Conservation (phyloP, 2,329 filamentous ascomycete genomes). For the Penicillium concentricum region DNA sequence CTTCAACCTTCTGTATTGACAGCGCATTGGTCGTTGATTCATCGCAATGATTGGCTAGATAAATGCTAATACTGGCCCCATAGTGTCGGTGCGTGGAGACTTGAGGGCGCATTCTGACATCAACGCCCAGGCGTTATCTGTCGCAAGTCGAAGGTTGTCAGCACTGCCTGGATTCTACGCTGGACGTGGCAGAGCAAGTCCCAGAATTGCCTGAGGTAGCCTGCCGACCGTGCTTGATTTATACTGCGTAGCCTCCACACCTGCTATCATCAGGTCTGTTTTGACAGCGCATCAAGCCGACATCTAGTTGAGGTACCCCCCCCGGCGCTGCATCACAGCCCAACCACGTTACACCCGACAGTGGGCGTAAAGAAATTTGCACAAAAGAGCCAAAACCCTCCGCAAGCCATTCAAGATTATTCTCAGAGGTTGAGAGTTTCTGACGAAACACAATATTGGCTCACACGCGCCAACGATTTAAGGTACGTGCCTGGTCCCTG, state of each 20-base stretch:
- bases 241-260: slow-evolving; percentile 23
- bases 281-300: slow-evolving; percentile 45
- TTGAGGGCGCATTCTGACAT: slow-evolving; percentile 29
- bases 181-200: slow-evolving; percentile 25
- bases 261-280: slow-evolving; percentile 30
- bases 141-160: slow-evolving; percentile 16
- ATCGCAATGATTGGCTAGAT: slow-evolving; percentile 14
- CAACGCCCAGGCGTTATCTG: slow-evolving; percentile 11
- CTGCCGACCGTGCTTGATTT: slow-evolving; percentile 29
- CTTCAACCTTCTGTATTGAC: slow-evolving; percentile 22
- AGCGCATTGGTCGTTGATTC: slow-evolving; percentile 27
- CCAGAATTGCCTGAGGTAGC: slow-evolving; percentile 18
- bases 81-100: slow-evolving; percentile 24
- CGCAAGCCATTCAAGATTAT: slow-evolving; percentile 25
- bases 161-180: slow-evolving; percentile 33
- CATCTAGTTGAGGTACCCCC: slow-evolving; percentile 33
- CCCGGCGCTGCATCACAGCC: slow-evolving; percentile 46
- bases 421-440: slow-evolving; percentile 16
- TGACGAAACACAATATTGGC: slow-evolving; percentile 13
- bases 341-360: slow-evolving; percentile 44
- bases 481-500: slow-evolving; percentile 35
- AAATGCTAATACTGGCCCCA: slow-evolving; percentile 24
- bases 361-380: slow-evolving; percentile 31
- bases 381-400: slow-evolving; percentile 35
- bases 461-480: slow-evolving; percentile 16